Evolutionary conservation across 352 stramenopile genomes (phyloP), one percentile per base, ranked within the genome.

Genomic region (Pythium aristosporum): DNA sequence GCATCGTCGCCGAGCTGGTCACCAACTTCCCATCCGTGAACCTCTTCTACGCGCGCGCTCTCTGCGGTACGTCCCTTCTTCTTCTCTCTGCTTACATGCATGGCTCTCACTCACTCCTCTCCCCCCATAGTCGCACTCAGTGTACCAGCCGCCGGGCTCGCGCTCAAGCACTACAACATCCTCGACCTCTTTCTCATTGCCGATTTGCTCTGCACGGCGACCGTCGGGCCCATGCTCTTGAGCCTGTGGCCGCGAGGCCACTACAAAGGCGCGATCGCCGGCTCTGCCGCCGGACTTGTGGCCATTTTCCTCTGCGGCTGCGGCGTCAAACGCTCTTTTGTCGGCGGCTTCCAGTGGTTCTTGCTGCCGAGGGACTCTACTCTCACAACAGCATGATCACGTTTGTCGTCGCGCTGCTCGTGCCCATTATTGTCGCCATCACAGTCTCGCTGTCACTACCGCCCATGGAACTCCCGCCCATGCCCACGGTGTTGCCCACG

Each of bases 331-430:
- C 77, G 79, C 30, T 78, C 79, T 43, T 89, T 91, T 57, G 65
- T 90, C 18, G 84, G 79, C 21, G 84, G 79, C 34, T 90, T 93
- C 57, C 76, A 89, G 61, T 89, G 80, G 82, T 93, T 93, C 52
- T 74, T 74, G 15, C 62, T 93, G 43, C 82, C 0, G 84, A 93
- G 51, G 82, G 82, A n/a, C 76, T 91, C 23, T 93, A 91, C 71
- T 86, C 79, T 55, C 68, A 71, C 48, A 85, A 80, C 74, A 90
- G 79, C 54, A 91, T 93, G 82, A 75, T 91, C 62, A 91, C 83
- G 9, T 93, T 93, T 72, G 80, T 93, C 61, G 59, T 87, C 32
- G 76, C 79, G 16, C 69, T 91, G 10, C 64, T 91, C 49, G 61
- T 93, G 15, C 84, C 84, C 23, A 73, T 74, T 0, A 47, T 75